Evolutionary conservation across 768 basidiomycete species (phyloP).

Genomic region (Macrolepiota dolichaula): DNA sequence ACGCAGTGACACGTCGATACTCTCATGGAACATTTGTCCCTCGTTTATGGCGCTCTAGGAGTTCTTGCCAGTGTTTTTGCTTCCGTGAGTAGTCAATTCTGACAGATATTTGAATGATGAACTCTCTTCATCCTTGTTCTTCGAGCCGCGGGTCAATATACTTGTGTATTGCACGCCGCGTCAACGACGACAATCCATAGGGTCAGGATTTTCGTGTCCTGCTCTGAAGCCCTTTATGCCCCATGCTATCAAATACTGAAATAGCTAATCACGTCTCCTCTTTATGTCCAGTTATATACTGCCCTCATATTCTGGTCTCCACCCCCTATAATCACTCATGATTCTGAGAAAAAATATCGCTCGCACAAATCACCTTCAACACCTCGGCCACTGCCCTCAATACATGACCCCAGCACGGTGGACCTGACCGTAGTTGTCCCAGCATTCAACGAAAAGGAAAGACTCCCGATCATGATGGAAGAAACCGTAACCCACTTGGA

Average conservation of each 20-base stretch:
- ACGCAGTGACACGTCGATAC: slow-evolving; percentile 10
- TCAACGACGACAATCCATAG: slow-evolving; percentile 56
- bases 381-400: slow-evolving; percentile 52
- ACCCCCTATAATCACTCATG: slow-evolving; percentile 52
- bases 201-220: slow-evolving; percentile 44
- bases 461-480: slow-evolving; percentile 81
- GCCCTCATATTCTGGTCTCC: slow-evolving; percentile 77
- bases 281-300: slow-evolving; percentile 55
- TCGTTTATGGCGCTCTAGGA: slow-evolving; percentile 34
- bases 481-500: slow-evolving; percentile 66
- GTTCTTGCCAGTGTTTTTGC: slow-evolving; percentile 27
- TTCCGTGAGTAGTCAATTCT: slow-evolving; percentile 31
- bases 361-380: slow-evolving; percentile 49
- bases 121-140: slow-evolving; percentile 90
- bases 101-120: slow-evolving; percentile 42
- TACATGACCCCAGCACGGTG: slow-evolving; percentile 55
- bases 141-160: slow-evolving; percentile 63
- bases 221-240: slow-evolving; percentile 30
- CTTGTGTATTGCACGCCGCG: slow-evolving; percentile 45
- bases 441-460: slow-evolving; percentile 86
- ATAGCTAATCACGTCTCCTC: slow-evolving; percentile 10
- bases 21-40: slow-evolving; percentile 14
- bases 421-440: slow-evolving; percentile 84
- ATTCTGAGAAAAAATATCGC: slow-evolving; percentile 70
- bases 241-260: neutral